Base-by-base conservation (phyloP, 345 rosid species). In the Gossypium rotundifolium region DNA sequence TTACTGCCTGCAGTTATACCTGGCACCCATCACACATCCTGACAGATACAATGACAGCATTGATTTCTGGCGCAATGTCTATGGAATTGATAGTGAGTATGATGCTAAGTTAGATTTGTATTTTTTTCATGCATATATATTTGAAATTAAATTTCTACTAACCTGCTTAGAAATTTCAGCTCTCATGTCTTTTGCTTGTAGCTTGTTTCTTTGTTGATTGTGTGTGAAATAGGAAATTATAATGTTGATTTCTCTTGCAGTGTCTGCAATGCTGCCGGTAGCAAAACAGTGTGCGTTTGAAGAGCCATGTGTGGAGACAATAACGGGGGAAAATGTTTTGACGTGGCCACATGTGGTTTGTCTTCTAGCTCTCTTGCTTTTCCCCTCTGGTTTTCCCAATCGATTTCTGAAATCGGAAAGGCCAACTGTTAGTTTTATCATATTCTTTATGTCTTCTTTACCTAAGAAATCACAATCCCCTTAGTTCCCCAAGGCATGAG, bases 201-300 rank as follows among this genome's bases (percentile, higher is more conserved):
- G 46, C n/a, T 48, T 23, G 20, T 49, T 62, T 62, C 42, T 29
- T 9, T 51, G 20, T 61, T 45, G 40, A 20, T 17, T 48, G 8
- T 23, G 52, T 23, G 18, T 46, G 40, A 48, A 33, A 23, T 42
- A 2, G 17, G 14, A 46, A 29, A 29, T 22, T 44, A 58, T 48
- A 27, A 48, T 27, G 5, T 48, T 16, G 29, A 80, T 53, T 75
- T 58, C 73, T 63, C 51, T 81, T 80, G 81, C 87, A 93, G 98
- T 95, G 99, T 93, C 99, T 85, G 93, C 97, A 71, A 88, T 94
- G 97, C 65, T 94, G 91, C 94, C 89, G 22, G 78, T 94, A 67
- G 99, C 99, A 69, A 93, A 89, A 84, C 98, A 90, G 75, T 90
- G 96, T 82, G 99, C 98, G 6, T 93, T 91, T 80, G 98, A 95